Percentiles rank a stretch among this genome's conserved stretches.
Conservation (phyloP, 106 monocot species). For the Dendrobium chrysotoxum region DNA sequence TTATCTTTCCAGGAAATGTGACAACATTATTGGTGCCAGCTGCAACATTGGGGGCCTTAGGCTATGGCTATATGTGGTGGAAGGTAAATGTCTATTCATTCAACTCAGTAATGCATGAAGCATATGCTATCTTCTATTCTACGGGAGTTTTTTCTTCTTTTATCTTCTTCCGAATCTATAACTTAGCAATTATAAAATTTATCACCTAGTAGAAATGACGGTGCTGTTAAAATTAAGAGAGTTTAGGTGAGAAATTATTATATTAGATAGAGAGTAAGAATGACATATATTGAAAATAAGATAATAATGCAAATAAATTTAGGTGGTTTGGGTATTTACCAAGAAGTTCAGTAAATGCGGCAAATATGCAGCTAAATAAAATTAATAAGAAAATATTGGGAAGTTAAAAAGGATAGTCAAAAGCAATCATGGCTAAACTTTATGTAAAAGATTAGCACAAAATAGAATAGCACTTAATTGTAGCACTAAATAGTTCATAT, state of each 20-base stretch:
- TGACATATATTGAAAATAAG: background rate
- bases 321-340: background rate
- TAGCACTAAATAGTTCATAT: background rate
- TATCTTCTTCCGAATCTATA: background rate
- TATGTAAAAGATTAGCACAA: background rate
- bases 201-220: background rate
- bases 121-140: background rate
- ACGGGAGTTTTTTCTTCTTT: background rate
- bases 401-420: background rate
- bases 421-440: background rate
- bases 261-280: background rate
- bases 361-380: background rate
- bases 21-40: constrained; percentile 66
- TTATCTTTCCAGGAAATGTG: constrained; percentile 40
- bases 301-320: background rate
- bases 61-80: constrained; percentile 98
- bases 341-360: background rate
- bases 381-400: background rate
- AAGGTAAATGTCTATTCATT: constrained; percentile 44
- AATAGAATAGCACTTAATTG: background rate
- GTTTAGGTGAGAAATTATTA: background rate
- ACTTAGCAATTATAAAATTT: background rate
- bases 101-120: background rate
- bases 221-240: background rate
- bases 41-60: constrained; percentile 63